phyloP scores from a whole-genome alignment of 169 alveolate species.

The Plasmodium blacklocki region DNA sequence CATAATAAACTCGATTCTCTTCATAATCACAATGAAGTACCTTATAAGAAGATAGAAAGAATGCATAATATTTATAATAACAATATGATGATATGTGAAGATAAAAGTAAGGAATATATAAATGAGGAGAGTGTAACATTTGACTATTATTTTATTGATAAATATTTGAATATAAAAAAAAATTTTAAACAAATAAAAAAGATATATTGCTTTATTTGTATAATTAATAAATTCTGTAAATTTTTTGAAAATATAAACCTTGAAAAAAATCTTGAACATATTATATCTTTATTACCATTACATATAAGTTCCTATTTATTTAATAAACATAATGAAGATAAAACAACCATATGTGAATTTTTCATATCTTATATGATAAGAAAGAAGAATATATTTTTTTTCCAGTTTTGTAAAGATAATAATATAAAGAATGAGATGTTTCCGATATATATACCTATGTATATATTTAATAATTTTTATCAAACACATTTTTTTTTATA shows the following conservation, averaged over 20 bases:
- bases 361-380: conserved; percentile 42
- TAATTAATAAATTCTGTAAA: conserved; percentile 23
- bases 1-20: no score
- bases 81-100: background rate
- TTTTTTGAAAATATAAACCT: conserved; percentile 20
- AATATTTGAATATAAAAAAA: conserved; percentile 21
- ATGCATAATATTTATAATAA: no score
- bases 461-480: conserved; percentile 31
- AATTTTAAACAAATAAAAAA: background rate
- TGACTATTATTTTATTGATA: conserved; percentile 17
- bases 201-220: conserved; percentile 45
- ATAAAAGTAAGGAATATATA: background rate
- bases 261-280: conserved; percentile 19
- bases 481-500: conserved; percentile 29
- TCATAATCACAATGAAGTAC: no score
- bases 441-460: conserved; percentile 51
- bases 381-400: conserved; percentile 24
- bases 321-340: conserved; percentile 62
- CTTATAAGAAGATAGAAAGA: no score
- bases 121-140: background rate
- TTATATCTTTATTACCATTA: conserved; percentile 30
- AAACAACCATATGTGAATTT: conserved; percentile 28
- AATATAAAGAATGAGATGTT: conserved; percentile 4
- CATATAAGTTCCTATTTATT: conserved; percentile 60
- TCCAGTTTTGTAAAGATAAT: conserved; percentile 28